Conservation (phyloP, 2,329 filamentous ascomycete genomes). For the Xylogone sp. region DNA sequence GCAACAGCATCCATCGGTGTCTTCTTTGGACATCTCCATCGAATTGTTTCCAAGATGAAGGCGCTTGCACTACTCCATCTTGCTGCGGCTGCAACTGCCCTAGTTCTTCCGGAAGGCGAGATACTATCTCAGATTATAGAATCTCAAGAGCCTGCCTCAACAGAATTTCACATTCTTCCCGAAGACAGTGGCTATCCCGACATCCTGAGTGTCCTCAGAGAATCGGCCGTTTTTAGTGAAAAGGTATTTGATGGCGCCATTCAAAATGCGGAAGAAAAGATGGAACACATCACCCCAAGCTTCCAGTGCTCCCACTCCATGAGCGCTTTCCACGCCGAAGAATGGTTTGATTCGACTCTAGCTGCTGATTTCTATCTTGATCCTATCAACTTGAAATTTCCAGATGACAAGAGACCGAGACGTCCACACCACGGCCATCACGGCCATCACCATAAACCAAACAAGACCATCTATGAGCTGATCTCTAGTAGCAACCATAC, state of each 20-base stretch:
- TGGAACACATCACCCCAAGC: conserved; percentile 4
- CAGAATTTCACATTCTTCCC: no score
- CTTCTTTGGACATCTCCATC: background rate
- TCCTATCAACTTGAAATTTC: conserved; percentile 18
- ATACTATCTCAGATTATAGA: conserved; percentile 39
- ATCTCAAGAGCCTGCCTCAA: conserved; percentile 24
- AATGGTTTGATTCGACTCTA: conserved; percentile 29
- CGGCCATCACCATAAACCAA: conserved; percentile 39
- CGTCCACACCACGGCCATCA: no score
- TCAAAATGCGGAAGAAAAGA: background rate
- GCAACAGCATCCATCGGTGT: no score
- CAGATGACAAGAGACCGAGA: conserved; percentile 24
- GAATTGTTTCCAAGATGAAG: conserved; percentile 26
- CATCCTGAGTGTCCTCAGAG: conserved; percentile 22
- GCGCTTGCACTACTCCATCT: conserved; percentile 43
- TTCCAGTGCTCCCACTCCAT: conserved; percentile 27
- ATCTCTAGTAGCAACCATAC: conserved; percentile 75
- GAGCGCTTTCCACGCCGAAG: conserved; percentile 26
- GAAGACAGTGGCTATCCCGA: conserved; percentile 21
- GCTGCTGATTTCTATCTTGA: conserved; percentile 30
- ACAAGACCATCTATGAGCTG: conserved; percentile 75
- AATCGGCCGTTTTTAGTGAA: conserved; percentile 10
- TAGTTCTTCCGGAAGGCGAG: conserved; percentile 49
- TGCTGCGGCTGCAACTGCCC: conserved; percentile 43
- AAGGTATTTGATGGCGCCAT: conserved; percentile 6